Base-by-base conservation (phyloP, 2,329 filamentous ascomycete species). In the Xylariaceae sp. region DNA sequence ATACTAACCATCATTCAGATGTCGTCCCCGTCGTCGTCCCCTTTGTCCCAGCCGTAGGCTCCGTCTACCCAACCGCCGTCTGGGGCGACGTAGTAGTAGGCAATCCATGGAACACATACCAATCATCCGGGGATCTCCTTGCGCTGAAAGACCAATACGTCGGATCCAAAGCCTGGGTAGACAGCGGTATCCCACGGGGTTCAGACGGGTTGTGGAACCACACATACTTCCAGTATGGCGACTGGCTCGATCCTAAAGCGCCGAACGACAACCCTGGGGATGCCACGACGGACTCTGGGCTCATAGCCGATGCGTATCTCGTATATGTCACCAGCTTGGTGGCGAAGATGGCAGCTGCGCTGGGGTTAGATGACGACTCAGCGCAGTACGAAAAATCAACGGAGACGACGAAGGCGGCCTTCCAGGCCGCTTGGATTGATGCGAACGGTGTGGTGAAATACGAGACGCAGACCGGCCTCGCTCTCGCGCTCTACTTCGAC, bases 181-280 rank as follows among this genome's bases (percentile, higher is more conserved):
- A 73, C 58, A 70, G 58, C 21, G 73, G 72, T 6, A 73, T 75
- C 34, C 71, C 64, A 3, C 67, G 69, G n/a, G 73, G 64, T 43
- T 50, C 51, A 0, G 71, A 67, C 6, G 73, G 75, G 2, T 68
- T 82, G 0, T 82, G 79, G 79, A 64, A 74, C 40, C 69, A 68
- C 4, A 65, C 61, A 23, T 54, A 56, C 8, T 70, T 69, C 40
- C 78, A 81, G 55, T 74, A 73, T 31, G 72, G 77, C 26, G 80
- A 82, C 59, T 82, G 79, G 79, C 72, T 82, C 1, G 79, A 81
- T 51, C 80, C 80, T 0, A 71, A 72, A 3, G 73, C 79, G 0
- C 78, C 79, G 0, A 70, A 74, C 0, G 69, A 77, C 0, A 63
- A 74, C 7, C 73, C 79, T 0, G 74, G 70, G 2, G 66, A 65